phyloP scores from a whole-genome alignment of 345 rosid genomes.

The Gossypium mustelinum region DNA sequence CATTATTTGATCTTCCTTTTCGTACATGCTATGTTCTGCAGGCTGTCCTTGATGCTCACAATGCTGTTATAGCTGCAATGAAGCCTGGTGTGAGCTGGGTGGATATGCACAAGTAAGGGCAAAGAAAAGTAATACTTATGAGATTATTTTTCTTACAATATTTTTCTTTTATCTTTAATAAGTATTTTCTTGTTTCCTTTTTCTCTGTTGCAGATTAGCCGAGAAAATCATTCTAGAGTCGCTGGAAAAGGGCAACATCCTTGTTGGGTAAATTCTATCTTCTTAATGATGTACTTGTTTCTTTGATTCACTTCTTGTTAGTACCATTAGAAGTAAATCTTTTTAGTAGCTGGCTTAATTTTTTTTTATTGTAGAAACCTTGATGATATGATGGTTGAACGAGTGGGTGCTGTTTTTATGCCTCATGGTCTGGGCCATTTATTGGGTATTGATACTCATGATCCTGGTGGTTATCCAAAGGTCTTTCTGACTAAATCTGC shows the following conservation, averaged over 20 bases:
- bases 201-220: slow-evolving; percentile 55
- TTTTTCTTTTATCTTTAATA: slow-evolving; percentile 4
- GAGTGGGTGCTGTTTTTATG: slow-evolving; percentile 87
- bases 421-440: slow-evolving; percentile 96
- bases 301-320: slow-evolving; percentile 9
- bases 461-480: slow-evolving; percentile 81
- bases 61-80: slow-evolving; percentile 76
- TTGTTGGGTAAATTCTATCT: slow-evolving; percentile 55
- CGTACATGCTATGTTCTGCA: slow-evolving; percentile 26
- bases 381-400: slow-evolving; percentile 74
- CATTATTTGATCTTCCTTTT: slow-evolving; percentile 5
- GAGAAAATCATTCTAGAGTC: slow-evolving; percentile 74
- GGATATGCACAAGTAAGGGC: slow-evolving; percentile 86
- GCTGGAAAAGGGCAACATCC: slow-evolving; percentile 52
- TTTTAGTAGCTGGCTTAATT: slow-evolving; percentile 1
- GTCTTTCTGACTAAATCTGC: slow-evolving; percentile 28
- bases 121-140: neutral
- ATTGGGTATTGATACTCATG: slow-evolving; percentile 91
- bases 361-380: slow-evolving; percentile 46
- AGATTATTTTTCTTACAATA: neutral
- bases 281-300: neutral
- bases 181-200: neutral
- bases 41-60: slow-evolving; percentile 87
- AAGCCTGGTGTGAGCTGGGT: slow-evolving; percentile 89
- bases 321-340: slow-evolving; percentile 6